Percentiles rank a stretch among this genome's conserved stretches.
Conservation (phyloP, 768 basidiomycete genomes). For the Boletellus ananiceps region DNA sequence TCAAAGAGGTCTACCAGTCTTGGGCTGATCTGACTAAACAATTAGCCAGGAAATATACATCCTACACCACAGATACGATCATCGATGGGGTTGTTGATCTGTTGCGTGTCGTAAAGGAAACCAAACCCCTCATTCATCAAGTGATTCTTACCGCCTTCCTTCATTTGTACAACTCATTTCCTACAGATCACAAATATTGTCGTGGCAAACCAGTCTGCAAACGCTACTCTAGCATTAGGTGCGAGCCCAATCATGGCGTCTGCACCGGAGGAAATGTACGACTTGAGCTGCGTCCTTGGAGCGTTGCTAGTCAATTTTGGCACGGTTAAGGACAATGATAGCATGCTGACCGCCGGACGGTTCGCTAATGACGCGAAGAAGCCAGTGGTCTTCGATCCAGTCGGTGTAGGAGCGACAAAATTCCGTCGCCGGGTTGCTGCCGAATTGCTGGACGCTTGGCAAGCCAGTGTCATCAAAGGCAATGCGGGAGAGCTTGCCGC, state of each 20-base stretch:
- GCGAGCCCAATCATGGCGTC: slow-evolving; percentile 95
- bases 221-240: slow-evolving; percentile 81
- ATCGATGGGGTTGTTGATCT: slow-evolving; percentile 44
- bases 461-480: slow-evolving; percentile 90
- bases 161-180: background rate
- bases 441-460: slow-evolving; percentile 75
- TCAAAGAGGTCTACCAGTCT: slow-evolving; percentile 38
- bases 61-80: slow-evolving; percentile 35
- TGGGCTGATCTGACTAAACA: slow-evolving; percentile 13
- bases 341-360: slow-evolving; percentile 72
- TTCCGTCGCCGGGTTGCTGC: slow-evolving; percentile 53
- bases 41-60: background rate
- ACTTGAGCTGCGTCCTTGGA: slow-evolving; percentile 60
- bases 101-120: slow-evolving; percentile 45
- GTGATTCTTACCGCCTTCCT: slow-evolving; percentile 29
- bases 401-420: slow-evolving; percentile 80
- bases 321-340: slow-evolving; percentile 62
- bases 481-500: slow-evolving; percentile 88
- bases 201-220: slow-evolving; percentile 85
- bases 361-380: slow-evolving; percentile 66
- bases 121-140: slow-evolving; percentile 78
- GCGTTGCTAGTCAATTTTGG: slow-evolving; percentile 86
- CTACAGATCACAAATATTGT: slow-evolving; percentile 84
- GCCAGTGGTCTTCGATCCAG: slow-evolving; percentile 87
- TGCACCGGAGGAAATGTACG: slow-evolving; percentile 74